Evolutionary conservation across 441 rosid genomes (phyloP), one percentile per base, ranked within the genome.

Genomic region (Omphalea diandra): DNA sequence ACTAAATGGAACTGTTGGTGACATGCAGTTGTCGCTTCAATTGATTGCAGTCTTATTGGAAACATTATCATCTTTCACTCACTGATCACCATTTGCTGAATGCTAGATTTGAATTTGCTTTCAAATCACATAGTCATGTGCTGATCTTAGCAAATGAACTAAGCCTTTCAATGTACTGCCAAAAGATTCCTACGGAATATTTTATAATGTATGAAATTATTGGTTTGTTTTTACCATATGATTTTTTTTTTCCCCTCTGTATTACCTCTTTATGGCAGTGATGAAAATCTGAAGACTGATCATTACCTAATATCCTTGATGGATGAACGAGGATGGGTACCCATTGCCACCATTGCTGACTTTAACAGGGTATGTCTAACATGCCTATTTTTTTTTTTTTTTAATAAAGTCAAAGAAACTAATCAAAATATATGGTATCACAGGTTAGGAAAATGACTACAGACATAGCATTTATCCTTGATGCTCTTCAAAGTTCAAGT

Each of bases 321-420:
- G 99, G 98, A 95, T 82, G 83, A 86, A 68, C 84, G 87, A 70
- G 98, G 98, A 73, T 89, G 97, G 97, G 98, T 89, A 83, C 85
- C 91, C 24, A 83, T 83, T 56, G 75, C 88, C 41, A 68, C 50
- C n/a, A 82, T 95, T 74, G 96, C 98, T 0, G 87, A 85, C 73
- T 95, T 95, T 69, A 93, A 91, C 76, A 87, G 98, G 95, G 99
- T 95, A 86, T 65, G 78, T 40, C 58, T 68, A 52, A 29, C 52
- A 2, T 53, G 26, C 52, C n/a, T n/a, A n/a, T n/a, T 20, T 38
- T 50, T 31, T 12, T 62, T 20, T 31, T 1, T 71, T 44, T 36
- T 27, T 14, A 35, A 26, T 41, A 32, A 52, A 61, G 15, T 24
- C 32, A 11, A 36, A 32, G n/a, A 44, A 67, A 33, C 50, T 64